Evolutionary conservation across 2,329 filamentous ascomycete genomes (phyloP).

Genomic region (Exserohilum turcica): DNA sequence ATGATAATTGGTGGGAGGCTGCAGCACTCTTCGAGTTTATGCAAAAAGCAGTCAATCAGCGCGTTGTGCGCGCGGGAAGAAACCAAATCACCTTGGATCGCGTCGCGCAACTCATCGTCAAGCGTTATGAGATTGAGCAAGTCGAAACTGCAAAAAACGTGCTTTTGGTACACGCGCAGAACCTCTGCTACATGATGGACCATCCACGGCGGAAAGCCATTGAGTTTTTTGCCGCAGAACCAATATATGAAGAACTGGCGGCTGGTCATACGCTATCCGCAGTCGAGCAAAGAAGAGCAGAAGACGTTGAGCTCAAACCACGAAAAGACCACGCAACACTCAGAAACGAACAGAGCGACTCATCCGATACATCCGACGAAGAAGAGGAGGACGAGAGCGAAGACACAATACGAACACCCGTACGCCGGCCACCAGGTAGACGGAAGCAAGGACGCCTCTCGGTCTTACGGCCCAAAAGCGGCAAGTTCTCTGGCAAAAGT

Average conservation of each 20-base stretch:
- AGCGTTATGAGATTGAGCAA: conserved; percentile 47
- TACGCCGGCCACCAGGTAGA: conserved; percentile 23
- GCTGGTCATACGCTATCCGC: conserved; percentile 35
- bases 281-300: conserved; percentile 38
- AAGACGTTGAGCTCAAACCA: conserved; percentile 36
- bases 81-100: conserved; percentile 41
- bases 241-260: conserved; percentile 41
- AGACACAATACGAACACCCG: conserved; percentile 27
- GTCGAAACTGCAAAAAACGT: conserved; percentile 39
- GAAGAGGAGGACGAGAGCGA: conserved; percentile 20
- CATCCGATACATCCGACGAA: conserved; percentile 32
- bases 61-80: conserved; percentile 32
- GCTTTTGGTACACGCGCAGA: conserved; percentile 44
- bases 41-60: conserved; percentile 46
- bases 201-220: conserved; percentile 40
- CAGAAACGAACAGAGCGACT: conserved; percentile 28
- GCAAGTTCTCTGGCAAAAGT: conserved; percentile 45
- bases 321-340: conserved; percentile 36
- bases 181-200: conserved; percentile 48
- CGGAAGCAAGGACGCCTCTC: conserved; percentile 41
- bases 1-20: conserved; percentile 49
- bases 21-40: conserved; percentile 48
- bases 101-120: conserved; percentile 42
- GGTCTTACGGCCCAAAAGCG: conserved; percentile 42
- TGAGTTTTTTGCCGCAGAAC: conserved; percentile 38